Percentiles rank a stretch among this genome's conserved stretches.
Conservation (phyloP, 2,329 filamentous ascomycete species). For the Cladosporium sp. region DNA sequence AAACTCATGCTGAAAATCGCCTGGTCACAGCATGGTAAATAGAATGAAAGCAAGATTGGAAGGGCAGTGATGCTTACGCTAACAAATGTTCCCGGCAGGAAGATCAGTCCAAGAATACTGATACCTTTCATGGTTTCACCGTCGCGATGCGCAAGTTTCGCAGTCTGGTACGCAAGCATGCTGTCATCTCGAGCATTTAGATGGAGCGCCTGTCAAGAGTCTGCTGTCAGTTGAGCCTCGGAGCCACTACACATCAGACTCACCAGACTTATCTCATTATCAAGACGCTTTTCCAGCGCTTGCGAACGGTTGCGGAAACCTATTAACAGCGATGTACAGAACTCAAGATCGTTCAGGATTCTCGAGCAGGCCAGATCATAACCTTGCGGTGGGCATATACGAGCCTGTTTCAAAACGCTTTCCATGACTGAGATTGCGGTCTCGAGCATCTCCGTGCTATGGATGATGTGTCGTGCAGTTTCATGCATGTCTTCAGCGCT, state of each 20-base stretch:
- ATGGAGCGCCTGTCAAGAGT: slow-evolving; percentile 18
- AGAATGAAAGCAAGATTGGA: neutral
- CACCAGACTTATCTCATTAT: slow-evolving; percentile 24
- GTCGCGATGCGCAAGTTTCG: slow-evolving; percentile 16
- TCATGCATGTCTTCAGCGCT: too few relatives aligned
- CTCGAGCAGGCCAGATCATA: too few relatives aligned
- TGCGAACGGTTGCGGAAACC: slow-evolving; percentile 11
- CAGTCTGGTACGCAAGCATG: slow-evolving; percentile 16
- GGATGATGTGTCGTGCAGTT: too few relatives aligned
- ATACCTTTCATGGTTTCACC: slow-evolving; percentile 20
- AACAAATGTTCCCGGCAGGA: slow-evolving; percentile 22
- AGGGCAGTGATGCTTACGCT: slow-evolving; percentile 12
- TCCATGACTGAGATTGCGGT: too few relatives aligned
- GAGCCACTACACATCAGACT: neutral
- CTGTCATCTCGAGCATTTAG: slow-evolving; percentile 20
- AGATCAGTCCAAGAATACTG: slow-evolving; percentile 19
- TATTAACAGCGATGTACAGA: neutral
- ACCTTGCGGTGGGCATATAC: too few relatives aligned
- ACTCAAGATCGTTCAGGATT: too few relatives aligned
- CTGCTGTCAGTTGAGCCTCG: neutral
- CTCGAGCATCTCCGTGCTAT: too few relatives aligned
- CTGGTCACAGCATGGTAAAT: neutral
- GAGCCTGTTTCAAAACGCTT: too few relatives aligned
- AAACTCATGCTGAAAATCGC: slow-evolving; percentile 14
- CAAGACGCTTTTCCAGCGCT: slow-evolving; percentile 18